A percentile compares a stretch with the other conserved stretches of the same genome.
Conservation (phyloP, 2,329 filamentous ascomycete species). For the Chaetomiaceae sp. region DNA sequence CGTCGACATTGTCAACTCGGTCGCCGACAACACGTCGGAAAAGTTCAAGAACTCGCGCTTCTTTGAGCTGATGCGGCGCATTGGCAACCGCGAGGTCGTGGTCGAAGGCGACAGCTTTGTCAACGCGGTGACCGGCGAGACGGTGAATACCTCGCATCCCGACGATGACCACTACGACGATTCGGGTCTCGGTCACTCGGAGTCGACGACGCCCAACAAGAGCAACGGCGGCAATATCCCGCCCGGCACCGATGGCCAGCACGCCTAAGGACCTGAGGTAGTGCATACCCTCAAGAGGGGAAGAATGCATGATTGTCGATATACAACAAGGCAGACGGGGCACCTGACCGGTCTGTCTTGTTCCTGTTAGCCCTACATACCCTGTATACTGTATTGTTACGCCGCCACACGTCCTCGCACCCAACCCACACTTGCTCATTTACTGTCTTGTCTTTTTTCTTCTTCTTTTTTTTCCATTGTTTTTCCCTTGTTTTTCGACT, state of each 20-base stretch:
- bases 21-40: constrained; percentile 62
- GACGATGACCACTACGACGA: not conserved
- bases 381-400: constrained; percentile 10
- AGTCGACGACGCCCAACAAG: not conserved
- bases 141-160: constrained; percentile 11
- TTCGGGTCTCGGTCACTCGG: not conserved
- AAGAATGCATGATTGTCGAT: not conserved
- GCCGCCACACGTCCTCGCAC: constrained; percentile 2
- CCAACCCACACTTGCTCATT: not conserved
- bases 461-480: not conserved
- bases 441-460: not conserved
- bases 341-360: no score
- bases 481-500: not conserved
- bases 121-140: constrained; percentile 28
- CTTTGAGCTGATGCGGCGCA: constrained; percentile 68
- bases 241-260: not conserved
- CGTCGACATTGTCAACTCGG: constrained; percentile 62
- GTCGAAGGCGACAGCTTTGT: constrained; percentile 55
- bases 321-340: not conserved
- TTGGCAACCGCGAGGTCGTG: constrained; percentile 67
- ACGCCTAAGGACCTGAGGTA: no score
- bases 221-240: no score
- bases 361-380: not conserved
- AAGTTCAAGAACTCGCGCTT: constrained; percentile 80
- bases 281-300: not conserved